Base-by-base conservation (phyloP, 331 rosid genomes). In the Saraca asoca region DNA sequence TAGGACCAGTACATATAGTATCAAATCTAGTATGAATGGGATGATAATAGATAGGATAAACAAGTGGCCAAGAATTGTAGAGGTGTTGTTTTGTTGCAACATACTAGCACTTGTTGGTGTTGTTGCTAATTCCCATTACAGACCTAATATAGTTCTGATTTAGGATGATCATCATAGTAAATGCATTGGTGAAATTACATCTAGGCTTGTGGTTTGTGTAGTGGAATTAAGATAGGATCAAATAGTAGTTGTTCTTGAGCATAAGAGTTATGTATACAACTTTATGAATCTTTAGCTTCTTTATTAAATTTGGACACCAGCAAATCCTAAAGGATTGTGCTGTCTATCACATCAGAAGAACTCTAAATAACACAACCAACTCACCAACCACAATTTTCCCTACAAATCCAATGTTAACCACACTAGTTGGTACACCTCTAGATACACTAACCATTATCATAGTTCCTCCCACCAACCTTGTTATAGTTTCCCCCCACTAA, bases 91-190 rank as follows among this genome's bases (percentile, higher is more conserved):
- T 71, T 83, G 92, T 19, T 79, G 90, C 86, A 94, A 94, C 77
- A 80, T 94, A 75, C 86, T 94, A 31, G 97, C 95, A 43, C 96
- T 94, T 81, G 98, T 94, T 75, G 98, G 98, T 39, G 76, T 81
- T 73, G 81, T 69, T 66, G 79, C 85, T 51, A 87, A 94, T 81
- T 79, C 92, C 56, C 83, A 85, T 13, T 85, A 88, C 45, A 92
- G 92, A 15, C 89, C 98, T 29, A 85, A 84, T 81, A 94, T 88
- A 80, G 98, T 90, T 72, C 62, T 90, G 88, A 86, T 94, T 71
- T 94, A 96, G 98, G 92, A 94, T 79, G 98, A 94, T 81, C 83
- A 90, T 79, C 89, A 90, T 78, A 85, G 96, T 74, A 82, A 82
- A 48, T 81, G 89, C 85, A 86, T 94, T 46, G 85, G 95, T 70